These are phyloP conservation scores for Beauveria sp. DNA, from an alignment of 2,329 filamentous ascomycete species.

Conservation along the genomic window DNA sequence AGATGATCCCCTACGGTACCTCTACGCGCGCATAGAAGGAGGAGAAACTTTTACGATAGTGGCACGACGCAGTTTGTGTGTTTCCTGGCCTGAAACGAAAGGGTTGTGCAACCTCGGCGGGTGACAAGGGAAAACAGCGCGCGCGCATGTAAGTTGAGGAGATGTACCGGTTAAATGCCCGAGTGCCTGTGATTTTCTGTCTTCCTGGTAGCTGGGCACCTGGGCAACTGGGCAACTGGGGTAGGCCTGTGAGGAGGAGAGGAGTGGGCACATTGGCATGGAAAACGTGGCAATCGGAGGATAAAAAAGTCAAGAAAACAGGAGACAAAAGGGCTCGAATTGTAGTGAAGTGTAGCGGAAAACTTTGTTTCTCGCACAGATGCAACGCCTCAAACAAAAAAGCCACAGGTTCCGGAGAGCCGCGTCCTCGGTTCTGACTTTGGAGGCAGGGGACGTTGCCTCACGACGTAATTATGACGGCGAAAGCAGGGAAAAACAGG, in stretches of 20 bases:
- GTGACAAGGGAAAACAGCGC: not conserved
- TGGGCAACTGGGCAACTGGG: no score
- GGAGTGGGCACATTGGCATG: no score
- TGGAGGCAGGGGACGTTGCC: not conserved
- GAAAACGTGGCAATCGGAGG: no score
- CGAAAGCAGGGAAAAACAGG: not conserved
- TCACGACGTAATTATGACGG: not conserved
- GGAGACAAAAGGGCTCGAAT: no score
- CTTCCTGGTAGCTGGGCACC: no score
- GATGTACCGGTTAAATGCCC: not conserved
- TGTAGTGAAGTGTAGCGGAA: not conserved
- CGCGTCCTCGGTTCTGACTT: not conserved
- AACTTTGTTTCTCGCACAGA: conserved; percentile 2
- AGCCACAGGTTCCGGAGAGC: not conserved
- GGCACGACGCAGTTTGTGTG: not conserved
- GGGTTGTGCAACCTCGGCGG: not conserved
- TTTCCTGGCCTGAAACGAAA: conserved; percentile 6
- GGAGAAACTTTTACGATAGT: not conserved
- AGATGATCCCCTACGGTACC: not conserved
- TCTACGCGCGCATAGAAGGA: not conserved
- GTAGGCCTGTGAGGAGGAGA: no score
- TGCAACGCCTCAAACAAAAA: not conserved
- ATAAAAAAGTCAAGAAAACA: not conserved
- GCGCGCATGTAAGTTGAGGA: not conserved
- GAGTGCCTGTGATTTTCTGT: not conserved